These are phyloP conservation scores for Cryptococcus depauperatus DNA, from an alignment of 1,284 basidiomycete species.

Conservation along the genomic window DNA sequence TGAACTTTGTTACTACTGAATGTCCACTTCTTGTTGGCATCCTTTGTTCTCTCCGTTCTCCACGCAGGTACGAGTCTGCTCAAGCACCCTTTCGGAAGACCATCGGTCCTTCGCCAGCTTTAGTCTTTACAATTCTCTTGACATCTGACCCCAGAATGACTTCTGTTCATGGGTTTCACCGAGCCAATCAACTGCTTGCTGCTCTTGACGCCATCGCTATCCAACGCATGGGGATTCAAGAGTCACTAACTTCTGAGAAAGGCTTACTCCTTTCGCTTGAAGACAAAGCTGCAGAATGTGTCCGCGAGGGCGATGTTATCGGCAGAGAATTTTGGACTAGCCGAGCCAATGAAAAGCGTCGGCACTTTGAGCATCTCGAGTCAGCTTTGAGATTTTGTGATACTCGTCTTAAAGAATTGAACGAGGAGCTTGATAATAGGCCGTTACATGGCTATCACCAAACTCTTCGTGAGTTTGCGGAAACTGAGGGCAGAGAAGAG, in stretches of 20 bases:
- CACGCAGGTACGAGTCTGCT: constrained; percentile 33
- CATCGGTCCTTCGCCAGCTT: constrained; percentile 29
- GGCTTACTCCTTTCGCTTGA: constrained; percentile 34
- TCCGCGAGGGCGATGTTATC: constrained; percentile 21
- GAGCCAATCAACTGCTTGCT: constrained; percentile 24
- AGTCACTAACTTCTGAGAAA: constrained; percentile 24
- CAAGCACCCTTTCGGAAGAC: constrained; percentile 31
- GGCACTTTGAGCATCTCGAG: constrained; percentile 21
- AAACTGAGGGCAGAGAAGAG: constrained; percentile 24
- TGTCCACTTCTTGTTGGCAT: too few species aligned
- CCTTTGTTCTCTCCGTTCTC: too few species aligned
- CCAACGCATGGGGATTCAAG: constrained; percentile 21
- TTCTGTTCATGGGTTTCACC: constrained; percentile 37
- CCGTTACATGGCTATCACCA: constrained; percentile 9
- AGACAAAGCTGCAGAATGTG: constrained; percentile 24
- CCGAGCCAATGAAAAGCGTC: constrained; percentile 33
- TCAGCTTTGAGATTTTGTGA: constrained; percentile 17
- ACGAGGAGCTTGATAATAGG: constrained; percentile 24
- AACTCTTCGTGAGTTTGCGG: constrained; percentile 24
- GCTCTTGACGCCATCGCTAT: constrained; percentile 21
- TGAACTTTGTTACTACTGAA: too few species aligned
- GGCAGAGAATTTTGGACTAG: constrained; percentile 34
- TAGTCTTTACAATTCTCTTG: constrained; percentile 42
- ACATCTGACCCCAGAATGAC: constrained; percentile 39
- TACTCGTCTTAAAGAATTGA: constrained; percentile 15